Conservation (phyloP, 306 rosid genomes). For the Ziziphus jujuba region DNA sequence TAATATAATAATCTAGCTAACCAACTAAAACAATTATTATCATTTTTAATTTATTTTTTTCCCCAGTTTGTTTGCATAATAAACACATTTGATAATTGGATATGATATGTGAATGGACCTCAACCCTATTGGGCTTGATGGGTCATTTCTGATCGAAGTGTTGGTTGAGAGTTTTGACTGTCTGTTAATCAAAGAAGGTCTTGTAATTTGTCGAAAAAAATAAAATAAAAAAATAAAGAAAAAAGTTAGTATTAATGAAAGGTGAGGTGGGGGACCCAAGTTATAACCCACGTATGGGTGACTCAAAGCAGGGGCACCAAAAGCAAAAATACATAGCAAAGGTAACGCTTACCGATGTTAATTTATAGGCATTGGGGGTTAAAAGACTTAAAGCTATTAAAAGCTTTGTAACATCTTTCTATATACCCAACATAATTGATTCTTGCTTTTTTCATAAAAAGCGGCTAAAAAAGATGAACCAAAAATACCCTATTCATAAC, state of each 20-base stretch:
- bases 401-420: constrained; percentile 77
- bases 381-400: constrained; percentile 40
- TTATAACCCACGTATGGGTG: constrained; percentile 48
- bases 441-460: constrained; percentile 63
- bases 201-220: background rate
- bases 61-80: background rate
- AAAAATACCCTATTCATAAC: no score
- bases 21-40: no score
- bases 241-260: background rate
- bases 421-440: constrained; percentile 56
- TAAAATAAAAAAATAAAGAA: background rate
- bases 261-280: constrained; percentile 33
- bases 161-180: constrained; percentile 25
- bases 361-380: constrained; percentile 12
- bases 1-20: background rate
- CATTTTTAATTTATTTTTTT: background rate
- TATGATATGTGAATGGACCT: constrained; percentile 10
- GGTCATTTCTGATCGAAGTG: constrained; percentile 1
- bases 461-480: constrained; percentile 8
- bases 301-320: constrained; percentile 45
- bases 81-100: background rate
- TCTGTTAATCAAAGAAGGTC: constrained; percentile 12
- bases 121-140: constrained; percentile 34
- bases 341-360: constrained; percentile 62
- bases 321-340: constrained; percentile 54